Conservation (phyloP, 2,329 filamentous ascomycete species). For the Magnaporthiopsis incrustans region DNA sequence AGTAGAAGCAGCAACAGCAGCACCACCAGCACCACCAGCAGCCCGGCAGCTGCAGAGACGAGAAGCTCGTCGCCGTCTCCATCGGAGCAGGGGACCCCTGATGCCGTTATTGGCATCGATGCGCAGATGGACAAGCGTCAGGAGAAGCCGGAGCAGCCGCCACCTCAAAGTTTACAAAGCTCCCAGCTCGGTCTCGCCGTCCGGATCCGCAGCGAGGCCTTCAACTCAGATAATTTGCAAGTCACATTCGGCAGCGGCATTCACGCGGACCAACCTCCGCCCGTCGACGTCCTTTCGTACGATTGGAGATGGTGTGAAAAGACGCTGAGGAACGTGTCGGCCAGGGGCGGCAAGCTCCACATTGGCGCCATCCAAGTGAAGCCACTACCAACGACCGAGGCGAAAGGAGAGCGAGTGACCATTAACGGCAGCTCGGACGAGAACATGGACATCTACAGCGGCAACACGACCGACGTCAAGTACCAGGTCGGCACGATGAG, state of each 20-base stretch:
- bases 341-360: neutral
- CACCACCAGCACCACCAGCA: neutral
- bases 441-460: neutral
- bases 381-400: neutral
- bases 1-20: too few relatives aligned
- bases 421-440: neutral
- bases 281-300: neutral
- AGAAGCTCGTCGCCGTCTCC: neutral
- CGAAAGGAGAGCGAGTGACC: neutral
- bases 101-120: neutral
- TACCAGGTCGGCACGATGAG: neutral
- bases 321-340: neutral
- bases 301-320: neutral
- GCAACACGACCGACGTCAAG: neutral
- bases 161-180: neutral
- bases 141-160: rapidly evolving
- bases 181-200: neutral
- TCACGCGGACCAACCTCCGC: neutral
- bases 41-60: neutral
- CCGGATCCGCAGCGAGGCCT: neutral
- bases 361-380: neutral
- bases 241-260: neutral
- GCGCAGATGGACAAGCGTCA: neutral
- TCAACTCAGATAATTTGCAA: neutral
- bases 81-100: too few relatives aligned